A percentile compares a stretch with the other conserved stretches of the same genome.
These are phyloP conservation scores for Lactifluus hygrophoroides DNA, from an alignment of 768 basidiomycete species.

Conservation along the genomic window DNA sequence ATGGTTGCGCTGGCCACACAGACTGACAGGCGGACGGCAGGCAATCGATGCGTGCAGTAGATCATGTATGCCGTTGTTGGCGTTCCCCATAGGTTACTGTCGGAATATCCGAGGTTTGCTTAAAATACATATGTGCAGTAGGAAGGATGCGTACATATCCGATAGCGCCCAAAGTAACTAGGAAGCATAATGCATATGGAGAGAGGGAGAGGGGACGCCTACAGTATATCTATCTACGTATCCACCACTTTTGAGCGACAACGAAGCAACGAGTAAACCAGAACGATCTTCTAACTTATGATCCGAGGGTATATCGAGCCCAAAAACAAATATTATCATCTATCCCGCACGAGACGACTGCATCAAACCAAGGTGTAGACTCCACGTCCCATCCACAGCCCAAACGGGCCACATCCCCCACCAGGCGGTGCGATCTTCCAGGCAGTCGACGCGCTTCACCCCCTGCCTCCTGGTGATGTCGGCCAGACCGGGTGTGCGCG, in stretches of 20 bases:
- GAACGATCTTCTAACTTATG: too few relatives aligned
- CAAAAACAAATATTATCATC: background rate
- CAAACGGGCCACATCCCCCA: constrained; percentile 12
- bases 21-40: too few relatives aligned
- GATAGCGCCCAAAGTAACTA: constrained; percentile 3
- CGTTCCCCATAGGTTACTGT: too few relatives aligned
- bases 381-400: constrained; percentile 10
- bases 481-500: constrained; percentile 1
- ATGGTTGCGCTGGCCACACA: background rate
- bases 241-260: background rate
- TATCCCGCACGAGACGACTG: constrained; percentile 6
- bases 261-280: background rate
- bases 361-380: constrained; percentile 8
- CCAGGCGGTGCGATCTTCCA: constrained; percentile 10
- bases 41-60: too few relatives aligned
- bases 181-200: background rate
- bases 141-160: background rate
- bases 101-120: background rate
- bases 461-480: constrained; percentile 16
- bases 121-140: background rate
- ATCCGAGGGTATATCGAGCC: background rate
- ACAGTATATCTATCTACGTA: constrained; percentile 3
- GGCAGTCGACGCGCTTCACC: constrained; percentile 16
- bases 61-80: too few relatives aligned
- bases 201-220: background rate